Evolutionary conservation across 1,139 yeast genomes (phyloP).

Genomic region (Yamadazyma dushanensis): DNA sequence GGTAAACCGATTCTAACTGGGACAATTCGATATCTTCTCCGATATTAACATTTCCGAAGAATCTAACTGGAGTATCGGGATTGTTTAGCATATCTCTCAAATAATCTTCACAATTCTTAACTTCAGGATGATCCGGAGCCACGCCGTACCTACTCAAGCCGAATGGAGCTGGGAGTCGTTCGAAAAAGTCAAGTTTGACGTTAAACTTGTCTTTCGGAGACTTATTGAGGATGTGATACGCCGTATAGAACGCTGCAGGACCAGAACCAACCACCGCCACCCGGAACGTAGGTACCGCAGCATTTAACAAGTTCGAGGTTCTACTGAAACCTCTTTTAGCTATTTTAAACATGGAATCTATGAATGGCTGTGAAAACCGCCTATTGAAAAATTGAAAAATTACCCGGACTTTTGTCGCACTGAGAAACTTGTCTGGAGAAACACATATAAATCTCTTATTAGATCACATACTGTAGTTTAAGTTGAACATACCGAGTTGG

Average conservation of each 20-base stretch:
- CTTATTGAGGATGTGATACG: conserved; percentile 66
- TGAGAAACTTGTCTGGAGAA: neutral
- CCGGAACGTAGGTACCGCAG: conserved; percentile 19
- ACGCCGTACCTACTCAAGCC: conserved; percentile 93
- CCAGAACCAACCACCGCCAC: conserved; percentile 92
- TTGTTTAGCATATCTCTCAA: conserved; percentile 58
- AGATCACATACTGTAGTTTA: too few relatives aligned
- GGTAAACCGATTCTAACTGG: conserved; percentile 55
- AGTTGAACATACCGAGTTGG: too few relatives aligned
- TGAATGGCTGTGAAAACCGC: too few relatives aligned
- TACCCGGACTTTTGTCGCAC: conserved; percentile 2
- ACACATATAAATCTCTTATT: neutral
- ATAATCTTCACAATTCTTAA: conserved; percentile 83
- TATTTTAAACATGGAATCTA: neutral
- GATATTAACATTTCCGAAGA: conserved; percentile 72
- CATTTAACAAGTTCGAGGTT: neutral
- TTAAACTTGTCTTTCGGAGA: conserved; percentile 29
- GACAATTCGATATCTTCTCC: conserved; percentile 56
- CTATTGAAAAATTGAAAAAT: neutral
- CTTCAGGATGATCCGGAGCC: conserved; percentile 99
- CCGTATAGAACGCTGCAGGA: conserved; percentile 94
- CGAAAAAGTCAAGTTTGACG: conserved; percentile 66
- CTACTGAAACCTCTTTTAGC: conserved; percentile 1
- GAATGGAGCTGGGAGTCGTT: conserved; percentile 82
- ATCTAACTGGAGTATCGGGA: conserved; percentile 43